These are phyloP conservation scores for Phaeosphaeriaceae sp. DNA, from an alignment of 2,329 filamentous ascomycete species.

Conservation along the genomic window DNA sequence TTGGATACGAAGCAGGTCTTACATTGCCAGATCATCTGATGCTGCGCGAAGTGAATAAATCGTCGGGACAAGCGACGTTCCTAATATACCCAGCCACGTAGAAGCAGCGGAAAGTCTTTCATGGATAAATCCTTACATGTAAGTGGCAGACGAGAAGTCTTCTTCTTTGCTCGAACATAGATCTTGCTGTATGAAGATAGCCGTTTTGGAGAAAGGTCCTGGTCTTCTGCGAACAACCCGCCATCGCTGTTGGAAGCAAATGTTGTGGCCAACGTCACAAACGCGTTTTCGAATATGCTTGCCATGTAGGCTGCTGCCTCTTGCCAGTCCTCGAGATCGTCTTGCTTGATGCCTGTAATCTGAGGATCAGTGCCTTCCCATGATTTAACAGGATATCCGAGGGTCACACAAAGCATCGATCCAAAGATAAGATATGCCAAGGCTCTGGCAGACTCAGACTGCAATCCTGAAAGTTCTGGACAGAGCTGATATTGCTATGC, in stretches of 20 bases:
- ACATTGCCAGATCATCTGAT: no score
- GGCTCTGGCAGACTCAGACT: not conserved
- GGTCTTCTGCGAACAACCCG: not conserved
- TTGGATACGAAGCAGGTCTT: no score
- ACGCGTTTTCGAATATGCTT: not conserved
- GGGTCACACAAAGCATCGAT: conserved; percentile 5
- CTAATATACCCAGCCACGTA: no score
- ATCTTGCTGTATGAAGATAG: not conserved
- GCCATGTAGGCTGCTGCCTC: not conserved
- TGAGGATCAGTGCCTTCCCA: not conserved
- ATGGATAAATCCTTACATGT: no score
- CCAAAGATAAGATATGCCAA: conserved; percentile 2
- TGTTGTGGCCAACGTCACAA: not conserved
- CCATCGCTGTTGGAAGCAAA: not conserved
- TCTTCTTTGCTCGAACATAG: not conserved
- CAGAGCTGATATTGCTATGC: not conserved
- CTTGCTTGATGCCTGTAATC: not conserved
- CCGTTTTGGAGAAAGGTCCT: not conserved
- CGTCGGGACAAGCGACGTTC: no score
- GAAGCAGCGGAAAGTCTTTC: no score
- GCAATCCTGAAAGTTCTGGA: not conserved
- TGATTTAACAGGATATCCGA: not conserved
- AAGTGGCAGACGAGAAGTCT: not conserved
- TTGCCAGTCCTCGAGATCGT: not conserved
- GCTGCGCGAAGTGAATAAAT: no score